phyloP scores from a whole-genome alignment of 2,329 filamentous ascomycete genomes.

The Hypoxylon sp. region DNA sequence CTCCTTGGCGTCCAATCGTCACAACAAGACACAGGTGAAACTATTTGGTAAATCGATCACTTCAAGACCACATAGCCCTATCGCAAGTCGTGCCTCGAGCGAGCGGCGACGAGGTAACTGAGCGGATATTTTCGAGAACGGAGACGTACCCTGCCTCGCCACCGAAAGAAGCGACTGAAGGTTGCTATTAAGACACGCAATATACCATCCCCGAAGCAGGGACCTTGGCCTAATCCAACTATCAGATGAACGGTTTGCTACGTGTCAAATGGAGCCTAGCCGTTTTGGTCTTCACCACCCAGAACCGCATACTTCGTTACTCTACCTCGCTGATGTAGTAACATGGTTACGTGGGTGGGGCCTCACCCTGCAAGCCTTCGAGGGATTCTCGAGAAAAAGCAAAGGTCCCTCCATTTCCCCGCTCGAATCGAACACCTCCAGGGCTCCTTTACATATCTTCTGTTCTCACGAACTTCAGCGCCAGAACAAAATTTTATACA shows the following conservation, averaged over 20 bases:
- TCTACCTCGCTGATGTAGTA: not conserved
- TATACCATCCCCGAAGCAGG: conserved; percentile 9
- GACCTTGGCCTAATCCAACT: conserved; percentile 16
- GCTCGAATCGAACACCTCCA: conserved; percentile 31
- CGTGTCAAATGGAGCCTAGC: conserved; percentile 31
- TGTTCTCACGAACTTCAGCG: conserved; percentile 3
- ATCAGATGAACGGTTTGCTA: conserved; percentile 32
- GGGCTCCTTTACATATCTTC: conserved; percentile 16
- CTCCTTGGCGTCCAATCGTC: not conserved
- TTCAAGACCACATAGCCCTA: not conserved
- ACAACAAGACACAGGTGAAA: not conserved
- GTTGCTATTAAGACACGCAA: conserved; percentile 1
- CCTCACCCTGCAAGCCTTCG: conserved; percentile 19
- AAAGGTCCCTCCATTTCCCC: conserved; percentile 28
- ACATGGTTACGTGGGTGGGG: conserved; percentile 29
- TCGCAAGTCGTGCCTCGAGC: not conserved
- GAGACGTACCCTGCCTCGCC: not conserved
- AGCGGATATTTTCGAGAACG: not conserved
- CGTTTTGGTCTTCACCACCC: conserved; percentile 16
- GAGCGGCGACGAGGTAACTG: not conserved
- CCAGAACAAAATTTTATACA: conserved; percentile 3
- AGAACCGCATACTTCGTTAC: not conserved
- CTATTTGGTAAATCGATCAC: not conserved
- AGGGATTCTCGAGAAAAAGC: conserved; percentile 22
- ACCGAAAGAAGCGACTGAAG: not conserved